These are phyloP conservation scores for Skeletonema marinoi DNA, from an alignment of 108 stramenopile genomes.

Conservation along the genomic window DNA sequence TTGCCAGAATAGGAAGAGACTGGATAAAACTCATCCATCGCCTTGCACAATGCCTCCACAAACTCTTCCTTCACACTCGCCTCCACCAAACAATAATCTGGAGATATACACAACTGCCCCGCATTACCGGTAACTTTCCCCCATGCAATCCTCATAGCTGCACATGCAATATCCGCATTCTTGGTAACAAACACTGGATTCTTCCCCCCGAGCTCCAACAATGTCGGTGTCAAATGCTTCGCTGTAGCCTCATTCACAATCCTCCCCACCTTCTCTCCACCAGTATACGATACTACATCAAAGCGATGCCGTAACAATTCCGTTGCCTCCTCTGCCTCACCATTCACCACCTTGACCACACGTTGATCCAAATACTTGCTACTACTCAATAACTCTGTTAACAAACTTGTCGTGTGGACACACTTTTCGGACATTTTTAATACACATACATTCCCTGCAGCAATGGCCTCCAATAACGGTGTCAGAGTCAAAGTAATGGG, in stretches of 20 bases:
- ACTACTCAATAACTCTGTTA: conserved; percentile 41
- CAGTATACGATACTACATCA: conserved; percentile 92
- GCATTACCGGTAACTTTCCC: conserved; percentile 73
- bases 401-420: conserved; percentile 37
- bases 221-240: conserved; percentile 81
- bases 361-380: conserved; percentile 69
- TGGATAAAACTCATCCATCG: conserved; percentile 9
- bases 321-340: conserved; percentile 66
- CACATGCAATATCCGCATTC: conserved; percentile 55
- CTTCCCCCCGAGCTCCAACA: conserved; percentile 96
- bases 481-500: conserved; percentile 64
- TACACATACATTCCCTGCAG: conserved; percentile 84
- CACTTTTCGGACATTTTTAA: conserved; percentile 85
- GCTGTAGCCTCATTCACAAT: conserved; percentile 84
- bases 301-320: conserved; percentile 62
- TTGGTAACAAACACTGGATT: conserved; percentile 71
- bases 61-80: conserved; percentile 21
- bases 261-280: conserved; percentile 60
- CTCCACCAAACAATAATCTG: conserved; percentile 66
- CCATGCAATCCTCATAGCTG: conserved; percentile 66
- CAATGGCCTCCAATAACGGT: conserved; percentile 72
- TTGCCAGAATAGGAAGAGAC: conserved; percentile 1
- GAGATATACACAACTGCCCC: conserved; percentile 91
- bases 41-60: neutral
- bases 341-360: conserved; percentile 67